Evolutionary conservation across 2,329 filamentous ascomycete genomes (phyloP).

Genomic region (Colletotrichum tropicicola): DNA sequence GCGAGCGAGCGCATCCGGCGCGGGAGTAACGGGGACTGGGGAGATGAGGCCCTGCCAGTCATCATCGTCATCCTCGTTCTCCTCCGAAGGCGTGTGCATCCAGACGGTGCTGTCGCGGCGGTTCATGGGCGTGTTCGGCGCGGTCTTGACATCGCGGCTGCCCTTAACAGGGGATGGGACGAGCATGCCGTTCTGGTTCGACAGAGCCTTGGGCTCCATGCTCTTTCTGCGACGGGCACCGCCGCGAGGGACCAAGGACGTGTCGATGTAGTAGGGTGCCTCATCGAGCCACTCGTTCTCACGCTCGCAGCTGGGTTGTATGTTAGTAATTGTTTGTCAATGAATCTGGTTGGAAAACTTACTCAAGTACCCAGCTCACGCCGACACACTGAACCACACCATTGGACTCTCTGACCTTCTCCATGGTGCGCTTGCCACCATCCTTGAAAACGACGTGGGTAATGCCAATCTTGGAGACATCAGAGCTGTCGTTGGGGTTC

Average conservation of each 20-base stretch:
- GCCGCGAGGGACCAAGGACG: constrained; percentile 72
- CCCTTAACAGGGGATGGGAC: constrained; percentile 52
- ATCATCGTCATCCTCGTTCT: constrained; percentile 47
- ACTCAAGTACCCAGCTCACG: constrained; percentile 90
- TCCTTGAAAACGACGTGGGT: constrained; percentile 94
- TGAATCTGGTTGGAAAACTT: constrained; percentile 50
- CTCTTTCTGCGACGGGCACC: constrained; percentile 79
- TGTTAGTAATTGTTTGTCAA: not conserved
- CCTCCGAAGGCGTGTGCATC: constrained; percentile 63
- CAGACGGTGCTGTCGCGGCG: constrained; percentile 64
- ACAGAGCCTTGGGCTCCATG: constrained; percentile 79
- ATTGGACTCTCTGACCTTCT: constrained; percentile 78
- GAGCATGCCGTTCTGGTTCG: constrained; percentile 74
- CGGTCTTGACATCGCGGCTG: constrained; percentile 40
- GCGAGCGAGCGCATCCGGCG: constrained; percentile 61
- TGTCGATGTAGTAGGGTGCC: constrained; percentile 73
- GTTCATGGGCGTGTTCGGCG: constrained; percentile 58
- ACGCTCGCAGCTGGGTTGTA: constrained; percentile 70
- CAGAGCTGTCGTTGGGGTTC: constrained; percentile 59
- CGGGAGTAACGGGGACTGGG: constrained; percentile 66
- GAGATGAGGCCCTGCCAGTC: constrained; percentile 57
- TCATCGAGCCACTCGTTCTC: constrained; percentile 83
- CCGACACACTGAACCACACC: constrained; percentile 87
- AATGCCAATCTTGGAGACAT: constrained; percentile 70
- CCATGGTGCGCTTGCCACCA: constrained; percentile 80